Evolutionary conservation across 768 basidiomycete genomes (phyloP).

Genomic region (Trametes cinnabarina): DNA sequence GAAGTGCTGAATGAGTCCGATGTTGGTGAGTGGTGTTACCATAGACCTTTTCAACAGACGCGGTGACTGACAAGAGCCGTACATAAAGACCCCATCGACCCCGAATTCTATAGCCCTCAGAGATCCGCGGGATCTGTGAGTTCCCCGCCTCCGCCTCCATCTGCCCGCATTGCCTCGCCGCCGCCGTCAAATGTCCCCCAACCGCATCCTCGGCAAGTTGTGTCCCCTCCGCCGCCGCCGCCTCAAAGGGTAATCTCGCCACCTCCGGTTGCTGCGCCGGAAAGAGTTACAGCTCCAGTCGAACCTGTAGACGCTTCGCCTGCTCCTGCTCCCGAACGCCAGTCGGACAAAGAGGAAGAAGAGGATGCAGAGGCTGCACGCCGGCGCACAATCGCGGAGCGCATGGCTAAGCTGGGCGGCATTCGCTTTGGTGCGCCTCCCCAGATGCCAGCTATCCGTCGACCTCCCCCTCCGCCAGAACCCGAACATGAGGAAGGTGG

Average conservation of each 20-base stretch:
- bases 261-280: conserved; percentile 1
- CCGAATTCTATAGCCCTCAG: conserved; percentile 52
- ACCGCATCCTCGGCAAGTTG: conserved; percentile 1
- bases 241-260: not conserved
- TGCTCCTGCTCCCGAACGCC: conserved; percentile 11
- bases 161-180: conserved; percentile 1
- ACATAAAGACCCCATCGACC: conserved; percentile 65
- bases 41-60: not conserved
- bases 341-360: not conserved
- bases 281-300: conserved; percentile 1
- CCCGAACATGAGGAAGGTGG: conserved; percentile 18
- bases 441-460: conserved; percentile 38
- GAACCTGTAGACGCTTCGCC: not conserved
- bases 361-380: conserved; percentile 47
- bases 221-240: not conserved
- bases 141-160: conserved; percentile 1
- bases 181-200: not conserved
- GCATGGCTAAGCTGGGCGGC: conserved; percentile 93
- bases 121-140: conserved; percentile 30
- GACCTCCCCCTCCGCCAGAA: conserved; percentile 34
- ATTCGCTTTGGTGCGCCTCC: conserved; percentile 78
- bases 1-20: conserved; percentile 57
- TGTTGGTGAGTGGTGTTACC: conserved; percentile 45
- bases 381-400: conserved; percentile 77
- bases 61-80: conserved; percentile 6